Evolutionary conservation across 148 eudicot genomes (phyloP).

Genomic region (Nyssa sinensis): DNA sequence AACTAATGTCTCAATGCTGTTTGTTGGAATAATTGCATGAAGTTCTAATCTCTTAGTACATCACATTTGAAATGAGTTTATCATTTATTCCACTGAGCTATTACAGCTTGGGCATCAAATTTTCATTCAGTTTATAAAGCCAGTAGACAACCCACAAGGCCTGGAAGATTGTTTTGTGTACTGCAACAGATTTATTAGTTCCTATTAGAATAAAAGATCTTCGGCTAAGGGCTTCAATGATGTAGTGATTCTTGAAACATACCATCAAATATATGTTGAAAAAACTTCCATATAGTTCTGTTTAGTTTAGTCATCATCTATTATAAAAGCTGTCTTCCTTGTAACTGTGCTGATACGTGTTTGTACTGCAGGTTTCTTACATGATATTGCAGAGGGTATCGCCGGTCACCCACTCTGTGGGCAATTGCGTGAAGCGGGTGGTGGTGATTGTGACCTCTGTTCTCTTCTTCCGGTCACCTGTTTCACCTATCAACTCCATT

Average conservation of each 20-base stretch:
- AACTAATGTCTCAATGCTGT: background rate
- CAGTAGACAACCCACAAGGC: too few relatives aligned
- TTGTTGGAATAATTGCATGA: too few relatives aligned
- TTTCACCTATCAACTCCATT: constrained; percentile 54
- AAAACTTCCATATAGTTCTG: too few relatives aligned
- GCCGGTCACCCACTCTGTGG: constrained; percentile 72
- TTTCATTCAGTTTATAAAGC: background rate
- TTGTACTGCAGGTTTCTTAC: constrained; percentile 57
- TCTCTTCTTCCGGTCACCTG: constrained; percentile 66
- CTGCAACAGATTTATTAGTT: too few relatives aligned
- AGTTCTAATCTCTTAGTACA: background rate
- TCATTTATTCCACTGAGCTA: background rate
- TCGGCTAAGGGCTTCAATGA: too few relatives aligned
- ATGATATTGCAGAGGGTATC: constrained; percentile 79
- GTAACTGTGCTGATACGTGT: background rate
- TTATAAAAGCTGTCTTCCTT: background rate
- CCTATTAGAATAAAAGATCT: too few relatives aligned
- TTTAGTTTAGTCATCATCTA: too few relatives aligned
- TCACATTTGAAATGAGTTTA: too few relatives aligned
- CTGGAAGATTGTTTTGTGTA: too few relatives aligned
- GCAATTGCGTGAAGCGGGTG: constrained; percentile 81
- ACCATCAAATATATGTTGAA: background rate
- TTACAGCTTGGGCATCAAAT: background rate
- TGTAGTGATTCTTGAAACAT: too few relatives aligned
- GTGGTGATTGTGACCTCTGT: constrained; percentile 76